phyloP scores from a whole-genome alignment of 768 basidiomycete genomes.

The Pisolithus microcarpus region DNA sequence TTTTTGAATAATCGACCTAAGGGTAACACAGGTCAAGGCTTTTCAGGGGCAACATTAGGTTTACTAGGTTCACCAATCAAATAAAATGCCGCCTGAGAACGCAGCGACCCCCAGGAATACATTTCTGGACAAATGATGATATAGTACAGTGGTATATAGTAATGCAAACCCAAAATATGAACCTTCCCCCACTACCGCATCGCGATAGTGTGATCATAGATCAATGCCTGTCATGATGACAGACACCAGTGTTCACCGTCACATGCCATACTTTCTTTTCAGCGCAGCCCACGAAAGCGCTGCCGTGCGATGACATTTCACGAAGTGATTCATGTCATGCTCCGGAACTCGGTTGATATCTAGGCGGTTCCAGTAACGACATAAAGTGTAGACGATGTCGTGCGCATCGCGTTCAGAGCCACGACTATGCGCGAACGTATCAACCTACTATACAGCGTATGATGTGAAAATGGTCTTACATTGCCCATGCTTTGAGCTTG shows the following conservation, averaged over 20 bases:
- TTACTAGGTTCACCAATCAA: slow-evolving; percentile 3
- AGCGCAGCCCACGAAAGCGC: slow-evolving; percentile 70
- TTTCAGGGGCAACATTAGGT: slow-evolving; percentile 1
- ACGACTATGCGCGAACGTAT: slow-evolving; percentile 39
- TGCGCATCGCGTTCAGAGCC: slow-evolving; percentile 66
- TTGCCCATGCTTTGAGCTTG: slow-evolving; percentile 77
- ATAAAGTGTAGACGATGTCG: slow-evolving; percentile 66
- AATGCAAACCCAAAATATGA: background rate
- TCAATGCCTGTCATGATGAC: slow-evolving; percentile 19
- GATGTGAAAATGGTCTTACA: slow-evolving; percentile 40
- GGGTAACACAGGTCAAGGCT: background rate
- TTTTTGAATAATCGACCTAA: too few species aligned
- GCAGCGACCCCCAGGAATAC: background rate
- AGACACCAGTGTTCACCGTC: slow-evolving; percentile 16
- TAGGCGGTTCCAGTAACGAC: slow-evolving; percentile 72
- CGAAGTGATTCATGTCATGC: slow-evolving; percentile 77
- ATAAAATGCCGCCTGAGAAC: background rate
- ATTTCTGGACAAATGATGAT: slow-evolving; percentile 8
- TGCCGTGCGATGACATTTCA: slow-evolving; percentile 49
- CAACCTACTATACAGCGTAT: slow-evolving; percentile 8
- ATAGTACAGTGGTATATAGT: slow-evolving; percentile 12
- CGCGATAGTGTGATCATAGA: slow-evolving; percentile 10
- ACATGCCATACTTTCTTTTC: slow-evolving; percentile 66
- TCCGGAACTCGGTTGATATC: slow-evolving; percentile 85
- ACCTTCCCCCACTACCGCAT: slow-evolving; percentile 8